Conservation (phyloP, 805 yeast genomes). For the Yarrowia yakushimensis region DNA sequence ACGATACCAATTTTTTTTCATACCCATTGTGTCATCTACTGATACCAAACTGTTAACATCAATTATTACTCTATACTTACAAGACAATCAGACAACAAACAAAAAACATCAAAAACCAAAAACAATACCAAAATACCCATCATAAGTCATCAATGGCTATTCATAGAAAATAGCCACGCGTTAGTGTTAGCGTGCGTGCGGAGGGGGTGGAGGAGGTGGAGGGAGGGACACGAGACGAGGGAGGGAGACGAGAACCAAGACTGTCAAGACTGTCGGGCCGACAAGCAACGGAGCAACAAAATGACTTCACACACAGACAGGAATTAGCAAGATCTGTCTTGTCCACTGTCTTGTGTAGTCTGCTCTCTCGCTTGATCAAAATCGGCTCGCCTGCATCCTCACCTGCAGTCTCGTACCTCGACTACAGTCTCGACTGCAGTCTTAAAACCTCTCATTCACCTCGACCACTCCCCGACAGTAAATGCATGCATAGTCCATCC, state of each 20-base stretch:
- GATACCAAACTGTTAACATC: background rate
- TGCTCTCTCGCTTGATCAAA: background rate
- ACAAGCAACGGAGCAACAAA: no score
- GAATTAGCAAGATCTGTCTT: background rate
- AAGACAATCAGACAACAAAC: background rate
- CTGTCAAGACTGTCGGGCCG: no score
- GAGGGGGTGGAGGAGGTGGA: background rate
- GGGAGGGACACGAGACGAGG: background rate
- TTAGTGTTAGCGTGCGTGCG: constrained; percentile 8
- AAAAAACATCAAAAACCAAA: background rate
- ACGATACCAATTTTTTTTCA: background rate
- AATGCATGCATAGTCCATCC: constrained; percentile 46
- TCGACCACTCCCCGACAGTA: constrained; percentile 59
- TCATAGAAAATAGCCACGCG: constrained; percentile 9
- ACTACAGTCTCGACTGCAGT: no score
- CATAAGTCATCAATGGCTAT: constrained; percentile 21
- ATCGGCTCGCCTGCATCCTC: no score
- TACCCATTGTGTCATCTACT: no score
- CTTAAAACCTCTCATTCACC: constrained; percentile 29
- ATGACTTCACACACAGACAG: background rate
- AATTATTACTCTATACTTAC: constrained; percentile 16
- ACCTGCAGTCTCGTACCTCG: no score
- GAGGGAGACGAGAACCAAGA: background rate
- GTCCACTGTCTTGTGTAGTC: background rate
- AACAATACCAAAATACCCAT: constrained; percentile 1